Conservation (phyloP, 2,329 filamentous ascomycete genomes). For the Aureobasidium sp. region DNA sequence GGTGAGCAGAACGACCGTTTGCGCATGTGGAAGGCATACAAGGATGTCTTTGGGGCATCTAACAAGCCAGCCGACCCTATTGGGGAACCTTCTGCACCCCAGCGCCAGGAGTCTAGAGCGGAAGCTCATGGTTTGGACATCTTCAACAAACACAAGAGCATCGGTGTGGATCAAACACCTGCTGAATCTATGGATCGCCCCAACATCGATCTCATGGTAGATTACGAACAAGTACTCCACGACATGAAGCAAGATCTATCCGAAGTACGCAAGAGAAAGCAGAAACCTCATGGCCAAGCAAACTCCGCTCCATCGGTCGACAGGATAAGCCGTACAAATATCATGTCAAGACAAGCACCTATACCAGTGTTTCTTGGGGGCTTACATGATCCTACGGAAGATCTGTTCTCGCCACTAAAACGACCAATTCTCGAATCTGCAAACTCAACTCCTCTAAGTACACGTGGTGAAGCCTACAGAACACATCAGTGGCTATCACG, state of each 20-base stretch:
- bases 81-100: neutral
- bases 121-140: neutral
- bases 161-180: slow-evolving; percentile 3
- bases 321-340: neutral
- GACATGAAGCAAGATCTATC: slow-evolving; percentile 27
- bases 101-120: neutral
- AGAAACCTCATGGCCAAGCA: neutral
- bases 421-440: neutral
- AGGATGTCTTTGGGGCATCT: neutral
- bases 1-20: slow-evolving; percentile 59
- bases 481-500: neutral
- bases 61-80: neutral
- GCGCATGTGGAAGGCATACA: slow-evolving; percentile 60
- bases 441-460: neutral
- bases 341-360: neutral
- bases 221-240: slow-evolving; percentile 28
- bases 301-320: neutral
- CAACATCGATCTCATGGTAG: neutral
- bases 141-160: slow-evolving; percentile 4
- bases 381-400: slow-evolving; percentile 20
- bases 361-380: neutral
- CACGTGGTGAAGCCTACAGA: neutral
- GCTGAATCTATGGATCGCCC: slow-evolving; percentile 13
- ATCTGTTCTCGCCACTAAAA: slow-evolving; percentile 29
- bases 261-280: neutral